Base-by-base conservation (phyloP, 2,329 filamentous ascomycete genomes). In the Acrodontium crateriforme region DNA sequence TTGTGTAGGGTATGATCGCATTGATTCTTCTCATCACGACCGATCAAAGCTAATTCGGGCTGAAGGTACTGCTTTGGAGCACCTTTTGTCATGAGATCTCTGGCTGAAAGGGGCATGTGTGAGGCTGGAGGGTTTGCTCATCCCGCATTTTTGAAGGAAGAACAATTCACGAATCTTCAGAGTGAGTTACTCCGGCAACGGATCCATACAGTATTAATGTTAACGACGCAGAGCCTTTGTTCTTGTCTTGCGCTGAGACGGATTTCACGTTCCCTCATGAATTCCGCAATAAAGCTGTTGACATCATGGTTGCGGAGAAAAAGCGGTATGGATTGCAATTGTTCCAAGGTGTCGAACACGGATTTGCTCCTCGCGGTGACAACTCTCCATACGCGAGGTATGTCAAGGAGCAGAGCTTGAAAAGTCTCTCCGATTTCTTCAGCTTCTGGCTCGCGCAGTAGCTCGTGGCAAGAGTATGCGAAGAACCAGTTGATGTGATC, bases 71-170 rank as follows among this genome's bases (percentile, higher is more conserved):
- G 51, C 36, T 54, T 50, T 25, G 52, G 52, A 2, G 52, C 50
- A 1, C 61, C 42, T 49, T 58, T 21, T 25, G 35, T 38, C 14
- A 39, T 30, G 28, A 26, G 38, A 20, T 42, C 58, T 35, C 44
- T 66, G 2, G 54, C 59, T 0, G 25, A 31, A 16, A 39, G 37
- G 5, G 49, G 51, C 9, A 42, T 35, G 0, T 53, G 58, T 5
- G 42, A 46, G 2, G 63, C 50, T 1, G 64, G 64, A 2, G 64
- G 62, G 1, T 63, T 68, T 41, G 64, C 60, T 1, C 63, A 68
- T 35, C 65, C 65, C 2, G 57, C 63, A 1, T 59, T 62, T 33
- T 37, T 68, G 24, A 63, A 61, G 25, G 61, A 67, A 28, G 44
- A 51, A 15, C 58, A 66, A 31, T 62, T 66, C 30, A 34, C 36